Evolutionary conservation across 768 basidiomycete genomes (phyloP), one percentile per base, ranked within the genome.

Genomic region (Podaxis sp.): DNA sequence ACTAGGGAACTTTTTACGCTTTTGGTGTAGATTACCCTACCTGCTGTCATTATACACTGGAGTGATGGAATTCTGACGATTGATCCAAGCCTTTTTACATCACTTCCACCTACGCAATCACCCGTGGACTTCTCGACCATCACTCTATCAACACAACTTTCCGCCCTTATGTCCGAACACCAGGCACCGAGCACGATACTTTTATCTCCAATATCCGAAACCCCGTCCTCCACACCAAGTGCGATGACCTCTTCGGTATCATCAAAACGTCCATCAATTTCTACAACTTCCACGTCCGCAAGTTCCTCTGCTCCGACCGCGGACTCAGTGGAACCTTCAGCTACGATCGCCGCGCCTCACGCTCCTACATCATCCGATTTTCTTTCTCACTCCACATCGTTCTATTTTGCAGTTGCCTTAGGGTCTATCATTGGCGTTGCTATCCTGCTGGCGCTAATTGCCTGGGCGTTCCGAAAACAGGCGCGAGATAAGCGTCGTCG

Each of bases 331-430:
- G 52, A 57, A 57, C 55, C 66, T 33, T 26, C 59, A 8, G 58
- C 58, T 49, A 48, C 60, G 19, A 51, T 59, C 26, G 28, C 52
- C 33, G 39, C 51, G 39, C 57, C 40, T 52, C 52, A 38, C 24
- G 11, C 54, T 52, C 62, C 61, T 6, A 42, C 55, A 5, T 17
- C 55, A 44, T 52, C 65, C 46, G 46, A 66, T 22, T 65, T 51
- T 57, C 53, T 67, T n/a, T 67, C 64, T 11, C 77, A 79, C 61
- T 65, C 71, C 49, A 69, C 81, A 1, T 78, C 81, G 40, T 79
- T 84, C 67, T 86, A 86, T 65, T 67, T 84, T 3, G 82, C 76
- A 26, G 76, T 87, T 57, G 74, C 77, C n/a, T 72, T 86, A 2
- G 85, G 81, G 36, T 71, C 72, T 0, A 76, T 87, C 63, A 75